These are phyloP conservation scores for Castanospermum australe DNA, from an alignment of 306 rosid species.

Conservation along the genomic window DNA sequence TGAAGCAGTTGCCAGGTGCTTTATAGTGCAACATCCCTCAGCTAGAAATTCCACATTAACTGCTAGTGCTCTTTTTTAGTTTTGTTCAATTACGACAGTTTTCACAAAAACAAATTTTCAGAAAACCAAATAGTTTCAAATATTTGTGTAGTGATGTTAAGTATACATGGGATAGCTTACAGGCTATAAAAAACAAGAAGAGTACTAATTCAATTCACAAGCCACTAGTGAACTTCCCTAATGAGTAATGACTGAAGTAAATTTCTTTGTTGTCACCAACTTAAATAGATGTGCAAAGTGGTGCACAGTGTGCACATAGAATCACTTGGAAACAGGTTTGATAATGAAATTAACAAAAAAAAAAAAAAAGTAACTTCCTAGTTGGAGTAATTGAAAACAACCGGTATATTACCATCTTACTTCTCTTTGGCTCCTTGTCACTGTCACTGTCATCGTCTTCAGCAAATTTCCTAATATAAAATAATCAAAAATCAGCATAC, in stretches of 20 bases:
- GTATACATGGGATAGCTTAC: too few relatives aligned
- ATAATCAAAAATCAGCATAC: too few relatives aligned
- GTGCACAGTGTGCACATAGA: too few relatives aligned
- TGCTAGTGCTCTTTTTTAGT: too few relatives aligned
- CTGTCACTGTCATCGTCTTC: constrained; percentile 48
- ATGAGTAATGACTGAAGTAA: neutral
- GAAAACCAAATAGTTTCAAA: neutral
- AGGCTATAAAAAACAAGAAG: too few relatives aligned
- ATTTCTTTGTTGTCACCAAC: neutral
- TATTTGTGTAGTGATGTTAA: too few relatives aligned
- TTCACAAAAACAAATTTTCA: too few relatives aligned
- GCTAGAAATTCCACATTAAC: neutral
- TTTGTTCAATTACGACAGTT: too few relatives aligned
- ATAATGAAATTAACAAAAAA: neutral
- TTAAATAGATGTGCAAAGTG: too few relatives aligned
- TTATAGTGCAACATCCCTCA: neutral
- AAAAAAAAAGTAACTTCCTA: neutral
- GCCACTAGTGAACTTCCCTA: neutral
- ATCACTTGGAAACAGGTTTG: too few relatives aligned
- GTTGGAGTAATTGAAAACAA: neutral
- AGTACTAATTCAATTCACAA: neutral
- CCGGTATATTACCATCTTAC: constrained; percentile 32
- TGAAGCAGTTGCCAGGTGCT: neutral
- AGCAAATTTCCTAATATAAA: constrained; percentile 56
- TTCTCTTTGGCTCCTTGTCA: constrained; percentile 48